These are phyloP conservation scores for Beta vulgaris DNA, from an alignment of 148 eudicot genomes.

Conservation along the genomic window DNA sequence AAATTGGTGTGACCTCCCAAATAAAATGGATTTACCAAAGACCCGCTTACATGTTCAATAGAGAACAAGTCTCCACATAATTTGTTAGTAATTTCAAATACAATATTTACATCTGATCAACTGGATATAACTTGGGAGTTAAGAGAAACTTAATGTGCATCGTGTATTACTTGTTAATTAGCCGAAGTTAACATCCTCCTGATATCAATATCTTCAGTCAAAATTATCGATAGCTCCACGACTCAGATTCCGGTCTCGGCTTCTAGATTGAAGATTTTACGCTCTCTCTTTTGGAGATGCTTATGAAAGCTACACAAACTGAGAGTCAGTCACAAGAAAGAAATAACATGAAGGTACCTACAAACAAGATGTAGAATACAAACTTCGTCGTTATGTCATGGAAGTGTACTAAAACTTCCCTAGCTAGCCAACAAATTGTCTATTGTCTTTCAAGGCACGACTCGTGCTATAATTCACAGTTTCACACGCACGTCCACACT, in stretches of 20 bases:
- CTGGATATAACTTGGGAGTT: not conserved
- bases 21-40: no score
- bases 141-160: not conserved
- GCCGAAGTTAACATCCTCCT: not conserved
- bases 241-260: not conserved
- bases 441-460: not conserved
- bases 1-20: no score
- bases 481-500: no score
- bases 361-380: not conserved
- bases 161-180: not conserved
- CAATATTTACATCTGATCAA: not conserved
- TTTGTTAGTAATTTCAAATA: no score
- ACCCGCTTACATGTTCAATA: no score
- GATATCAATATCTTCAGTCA: not conserved
- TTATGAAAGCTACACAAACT: conserved; percentile 2
- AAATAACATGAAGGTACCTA: no score
- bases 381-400: not conserved
- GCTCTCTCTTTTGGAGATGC: not conserved
- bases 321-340: not conserved
- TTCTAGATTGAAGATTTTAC: not conserved
- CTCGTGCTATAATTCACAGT: not conserved
- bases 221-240: not conserved
- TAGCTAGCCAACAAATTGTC: not conserved
- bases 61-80: no score
- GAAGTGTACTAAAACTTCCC: not conserved